Base-by-base conservation (phyloP, 768 basidiomycete genomes). In the Exsudoporus frostii region DNA sequence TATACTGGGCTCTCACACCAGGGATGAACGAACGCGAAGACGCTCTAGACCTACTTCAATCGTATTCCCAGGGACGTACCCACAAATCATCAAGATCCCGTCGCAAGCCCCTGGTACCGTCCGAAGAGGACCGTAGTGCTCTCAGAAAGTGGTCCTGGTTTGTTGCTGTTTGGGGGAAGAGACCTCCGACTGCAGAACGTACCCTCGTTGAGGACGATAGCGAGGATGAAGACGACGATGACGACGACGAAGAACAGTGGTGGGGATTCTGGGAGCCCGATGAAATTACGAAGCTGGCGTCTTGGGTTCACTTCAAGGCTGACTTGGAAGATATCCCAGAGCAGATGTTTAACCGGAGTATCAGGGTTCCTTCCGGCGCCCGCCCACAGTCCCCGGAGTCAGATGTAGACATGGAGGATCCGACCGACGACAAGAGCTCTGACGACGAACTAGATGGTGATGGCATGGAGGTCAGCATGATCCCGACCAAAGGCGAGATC, bases 141-240 rank as follows among this genome's bases (percentile, higher is more conserved):
- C 67, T 85, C 66, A 77, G 66, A 53, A 76, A 79, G 30, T 92
- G 90, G 89, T 75, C 82, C 1, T 90, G 85, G 85, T 86, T 88
- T 65, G 61, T 92, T n/a, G 82, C 79, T 5, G 86, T 90, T 1
- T 88, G 82, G 79, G 89, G 89, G 1, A 79, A 69, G 67, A 78
- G 71, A 55, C 81, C 83, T 19, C 51, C 61, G 0, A 41, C 53
- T 0, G 56, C 65, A 19, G 70, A 69, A 53, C 56, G 68, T 41
- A 67, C 61, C 25, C 45, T 52, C 9, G 45, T 53, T 20, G 57
- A 68, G 7, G 66, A 58, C 6, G 64, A 62, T 17, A 64, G 64
- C 2, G 73, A 70, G 13, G 48, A 52, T 17, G 67, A 65, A 1
- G 54, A 54, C 0, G 51, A 54, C 2, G 65, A 59, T 0, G 73